phyloP scores from a whole-genome alignment of 192 early-diverging fungal genomes.

The Powellomyces hirtus region DNA sequence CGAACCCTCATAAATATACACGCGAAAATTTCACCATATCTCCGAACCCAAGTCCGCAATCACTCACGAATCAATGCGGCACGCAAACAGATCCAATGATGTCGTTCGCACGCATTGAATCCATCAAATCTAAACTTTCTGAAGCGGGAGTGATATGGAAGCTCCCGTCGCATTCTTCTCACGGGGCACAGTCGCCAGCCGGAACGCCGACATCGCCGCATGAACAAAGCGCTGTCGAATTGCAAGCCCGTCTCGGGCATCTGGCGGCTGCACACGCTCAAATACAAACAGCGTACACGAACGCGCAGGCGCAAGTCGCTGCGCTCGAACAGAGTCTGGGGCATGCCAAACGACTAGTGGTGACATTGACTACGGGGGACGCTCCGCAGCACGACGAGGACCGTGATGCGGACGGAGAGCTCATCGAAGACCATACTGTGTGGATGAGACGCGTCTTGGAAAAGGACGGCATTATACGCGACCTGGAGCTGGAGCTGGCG shows the following conservation, averaged over 20 bases:
- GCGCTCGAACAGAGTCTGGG: constrained; percentile 8
- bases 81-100: constrained; percentile 31
- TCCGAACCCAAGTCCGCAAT: neutral
- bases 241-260: neutral
- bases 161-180: neutral
- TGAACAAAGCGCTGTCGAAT: neutral
- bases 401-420: neutral
- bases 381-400: neutral
- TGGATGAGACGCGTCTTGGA: neutral
- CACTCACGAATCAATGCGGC: neutral
- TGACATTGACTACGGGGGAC: constrained; percentile 7
- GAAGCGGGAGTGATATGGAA: constrained; percentile 8
- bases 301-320: neutral
- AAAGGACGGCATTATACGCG: neutral
- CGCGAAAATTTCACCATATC: neutral
- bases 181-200: neutral
- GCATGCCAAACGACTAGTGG: neutral
- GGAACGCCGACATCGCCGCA: neutral
- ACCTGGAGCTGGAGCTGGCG: constrained; percentile 12
- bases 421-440: neutral
- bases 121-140: constrained; percentile 14
- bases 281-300: constrained; percentile 9
- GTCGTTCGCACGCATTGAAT: constrained; percentile 14
- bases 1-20: neutral
- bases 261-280: constrained; percentile 13